phyloP scores from a whole-genome alignment of 1,139 yeast genomes.

The Taphrina wiesneri region DNA sequence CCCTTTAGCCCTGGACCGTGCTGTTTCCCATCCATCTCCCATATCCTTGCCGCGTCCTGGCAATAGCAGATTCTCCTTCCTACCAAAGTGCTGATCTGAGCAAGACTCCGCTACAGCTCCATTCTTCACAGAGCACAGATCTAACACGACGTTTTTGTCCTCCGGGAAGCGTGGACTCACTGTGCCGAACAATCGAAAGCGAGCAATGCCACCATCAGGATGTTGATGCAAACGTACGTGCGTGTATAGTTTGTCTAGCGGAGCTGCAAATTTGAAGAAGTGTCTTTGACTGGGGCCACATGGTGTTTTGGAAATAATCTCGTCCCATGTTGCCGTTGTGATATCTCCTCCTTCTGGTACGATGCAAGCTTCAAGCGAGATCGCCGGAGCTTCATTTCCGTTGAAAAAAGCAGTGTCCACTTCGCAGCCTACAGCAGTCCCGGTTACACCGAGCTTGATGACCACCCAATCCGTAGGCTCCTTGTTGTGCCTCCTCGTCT shows the following conservation, averaged over 20 bases:
- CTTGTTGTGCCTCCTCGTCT: slow-evolving; percentile 86
- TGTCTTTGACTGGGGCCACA: slow-evolving; percentile 90
- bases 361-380: slow-evolving; percentile 76
- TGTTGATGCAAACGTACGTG: slow-evolving; percentile 85
- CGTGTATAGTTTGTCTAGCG: slow-evolving; percentile 63
- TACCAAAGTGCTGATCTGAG: slow-evolving; percentile 91
- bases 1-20: slow-evolving; percentile 75
- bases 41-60: slow-evolving; percentile 95
- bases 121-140: slow-evolving; percentile 75
- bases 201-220: slow-evolving; percentile 96
- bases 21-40: slow-evolving; percentile 99
- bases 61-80: slow-evolving; percentile 79
- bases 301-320: slow-evolving; percentile 65
- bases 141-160: slow-evolving; percentile 54
- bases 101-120: slow-evolving; percentile 85
- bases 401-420: slow-evolving; percentile 89
- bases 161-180: slow-evolving; percentile 67
- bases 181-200: slow-evolving; percentile 82
- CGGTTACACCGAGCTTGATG: slow-evolving; percentile 79
- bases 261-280: slow-evolving; percentile 63
- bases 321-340: slow-evolving; percentile 59
- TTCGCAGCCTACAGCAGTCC: slow-evolving; percentile 76
- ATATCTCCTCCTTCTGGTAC: slow-evolving; percentile 44
- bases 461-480: slow-evolving; percentile 85
- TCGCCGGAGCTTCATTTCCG: slow-evolving; percentile 91